Percentiles rank a stretch among this genome's conserved stretches.
Conservation (phyloP, 495 filamentous ascomycete species). For the Penicillium paxilli region DNA sequence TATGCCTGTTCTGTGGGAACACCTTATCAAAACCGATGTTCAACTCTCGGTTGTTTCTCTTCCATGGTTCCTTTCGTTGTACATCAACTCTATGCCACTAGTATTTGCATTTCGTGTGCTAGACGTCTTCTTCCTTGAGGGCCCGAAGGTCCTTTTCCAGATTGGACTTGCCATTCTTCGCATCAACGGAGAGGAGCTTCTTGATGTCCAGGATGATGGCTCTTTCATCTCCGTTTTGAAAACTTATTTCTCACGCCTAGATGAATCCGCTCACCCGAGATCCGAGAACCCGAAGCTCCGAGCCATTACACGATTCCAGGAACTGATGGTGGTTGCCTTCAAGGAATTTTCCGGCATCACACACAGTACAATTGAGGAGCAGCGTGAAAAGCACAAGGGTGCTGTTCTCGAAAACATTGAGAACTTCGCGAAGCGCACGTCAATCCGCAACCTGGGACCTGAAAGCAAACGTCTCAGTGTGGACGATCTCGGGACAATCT, state of each 20-base stretch:
- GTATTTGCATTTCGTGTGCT: slow-evolving; percentile 95
- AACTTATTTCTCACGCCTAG: slow-evolving; percentile 86
- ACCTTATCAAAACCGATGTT: slow-evolving; percentile 90
- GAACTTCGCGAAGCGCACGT: slow-evolving; percentile 94
- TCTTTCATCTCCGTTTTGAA: slow-evolving; percentile 96
- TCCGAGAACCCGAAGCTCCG: slow-evolving; percentile 91
- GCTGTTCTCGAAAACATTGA: slow-evolving; percentile 92
- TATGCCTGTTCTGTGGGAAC: slow-evolving; percentile 98
- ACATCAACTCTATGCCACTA: slow-evolving; percentile 98
- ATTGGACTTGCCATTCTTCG: slow-evolving; percentile 92
- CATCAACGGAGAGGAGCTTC: slow-evolving; percentile 95
- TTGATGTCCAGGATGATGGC: slow-evolving; percentile 95
- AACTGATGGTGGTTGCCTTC: slow-evolving; percentile 97
- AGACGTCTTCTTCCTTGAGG: slow-evolving; percentile 97
- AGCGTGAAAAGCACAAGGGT: slow-evolving; percentile 89
- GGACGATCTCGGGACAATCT: slow-evolving; percentile 83
- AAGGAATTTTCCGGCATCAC: slow-evolving; percentile 97
- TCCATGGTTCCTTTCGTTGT: slow-evolving; percentile 96
- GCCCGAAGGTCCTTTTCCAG: slow-evolving; percentile 95
- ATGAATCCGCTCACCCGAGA: slow-evolving; percentile 93
- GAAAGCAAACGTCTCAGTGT: slow-evolving; percentile 86
- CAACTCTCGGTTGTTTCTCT: slow-evolving; percentile 98
- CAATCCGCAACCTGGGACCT: slow-evolving; percentile 91
- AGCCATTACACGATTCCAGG: slow-evolving; percentile 93
- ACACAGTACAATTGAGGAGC: slow-evolving; percentile 84